Evolutionary conservation across 345 rosid species (phyloP).

Genomic region (Lepidium didymum): DNA sequence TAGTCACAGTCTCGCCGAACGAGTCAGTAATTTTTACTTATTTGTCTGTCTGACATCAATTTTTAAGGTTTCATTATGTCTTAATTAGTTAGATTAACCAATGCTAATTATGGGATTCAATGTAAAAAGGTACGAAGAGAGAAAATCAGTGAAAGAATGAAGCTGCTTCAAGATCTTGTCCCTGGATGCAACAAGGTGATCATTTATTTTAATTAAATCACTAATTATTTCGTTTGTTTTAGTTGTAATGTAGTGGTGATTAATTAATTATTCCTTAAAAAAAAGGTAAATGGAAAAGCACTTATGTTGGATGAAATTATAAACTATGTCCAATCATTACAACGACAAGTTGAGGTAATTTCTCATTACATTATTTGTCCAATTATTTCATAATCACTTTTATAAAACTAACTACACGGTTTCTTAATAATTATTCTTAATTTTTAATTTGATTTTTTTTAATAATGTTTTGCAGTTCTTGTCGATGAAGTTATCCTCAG

Average conservation of each 20-base stretch:
- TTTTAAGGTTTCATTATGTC: not conserved
- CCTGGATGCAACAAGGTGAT: conserved; percentile 94
- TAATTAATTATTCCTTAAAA: not conserved
- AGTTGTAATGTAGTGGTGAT: not conserved
- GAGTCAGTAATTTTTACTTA: conserved; percentile 38
- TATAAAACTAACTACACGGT: not conserved
- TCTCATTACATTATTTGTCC: conserved; percentile 1
- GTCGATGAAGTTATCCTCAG: conserved; percentile 91
- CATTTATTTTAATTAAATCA: not conserved
- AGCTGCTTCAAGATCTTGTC: conserved; percentile 91
- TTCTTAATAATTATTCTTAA: not conserved
- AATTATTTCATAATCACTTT: conserved; percentile 24
- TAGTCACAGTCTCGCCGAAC: conserved; percentile 92
- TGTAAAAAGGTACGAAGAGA: conserved; percentile 70
- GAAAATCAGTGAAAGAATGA: conserved; percentile 96
- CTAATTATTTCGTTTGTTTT: not conserved
- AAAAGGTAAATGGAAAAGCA: conserved; percentile 80
- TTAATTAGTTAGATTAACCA: not conserved
- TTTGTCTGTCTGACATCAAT: not conserved
- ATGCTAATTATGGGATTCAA: not conserved
- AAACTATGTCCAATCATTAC: conserved; percentile 89
- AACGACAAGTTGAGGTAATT: conserved; percentile 88
- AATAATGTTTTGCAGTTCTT: conserved; percentile 51
- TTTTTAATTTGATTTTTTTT: not conserved
- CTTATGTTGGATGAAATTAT: conserved; percentile 88